These are phyloP conservation scores for Sextonia rubra DNA, from an alignment of 164 flowering plant genomes.

Conservation along the genomic window DNA sequence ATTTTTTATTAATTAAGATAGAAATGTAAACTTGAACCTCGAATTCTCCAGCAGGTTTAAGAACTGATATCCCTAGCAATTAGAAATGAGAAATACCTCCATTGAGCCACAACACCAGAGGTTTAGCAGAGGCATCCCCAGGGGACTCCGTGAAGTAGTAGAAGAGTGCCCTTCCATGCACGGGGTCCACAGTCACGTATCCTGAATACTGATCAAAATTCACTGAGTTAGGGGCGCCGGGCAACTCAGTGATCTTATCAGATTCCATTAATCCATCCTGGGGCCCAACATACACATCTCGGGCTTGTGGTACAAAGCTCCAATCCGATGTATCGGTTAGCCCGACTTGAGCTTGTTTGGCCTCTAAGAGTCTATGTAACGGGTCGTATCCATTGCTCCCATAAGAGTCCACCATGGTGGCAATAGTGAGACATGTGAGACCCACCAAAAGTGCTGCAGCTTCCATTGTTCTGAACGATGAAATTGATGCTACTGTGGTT, in stretches of 20 bases:
- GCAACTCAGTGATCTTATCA: conserved; percentile 36
- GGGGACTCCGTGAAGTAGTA: conserved; percentile 14
- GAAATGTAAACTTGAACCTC: neutral
- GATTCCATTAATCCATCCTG: conserved; percentile 30
- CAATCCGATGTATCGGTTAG: neutral
- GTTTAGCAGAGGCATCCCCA: conserved; percentile 37
- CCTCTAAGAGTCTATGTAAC: neutral
- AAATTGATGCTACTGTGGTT: neutral
- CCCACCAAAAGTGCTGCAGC: neutral
- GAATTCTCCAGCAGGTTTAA: neutral
- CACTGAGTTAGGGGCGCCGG: conserved; percentile 43
- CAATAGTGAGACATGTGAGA: neutral
- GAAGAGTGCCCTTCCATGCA: conserved; percentile 36
- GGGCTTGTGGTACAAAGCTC: neutral
- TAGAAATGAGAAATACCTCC: conserved; percentile 44
- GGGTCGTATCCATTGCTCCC: neutral
- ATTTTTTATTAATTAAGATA: neutral
- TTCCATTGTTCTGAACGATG: neutral
- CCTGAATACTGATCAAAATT: conserved; percentile 48
- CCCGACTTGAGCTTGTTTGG: neutral
- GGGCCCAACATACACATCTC: neutral
- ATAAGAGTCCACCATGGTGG: neutral
- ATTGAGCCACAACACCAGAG: conserved; percentile 86
- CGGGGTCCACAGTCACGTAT: conserved; percentile 36
- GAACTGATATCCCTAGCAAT: neutral